phyloP scores from a whole-genome alignment of 306 rosid species.

The Vigna radiata region DNA sequence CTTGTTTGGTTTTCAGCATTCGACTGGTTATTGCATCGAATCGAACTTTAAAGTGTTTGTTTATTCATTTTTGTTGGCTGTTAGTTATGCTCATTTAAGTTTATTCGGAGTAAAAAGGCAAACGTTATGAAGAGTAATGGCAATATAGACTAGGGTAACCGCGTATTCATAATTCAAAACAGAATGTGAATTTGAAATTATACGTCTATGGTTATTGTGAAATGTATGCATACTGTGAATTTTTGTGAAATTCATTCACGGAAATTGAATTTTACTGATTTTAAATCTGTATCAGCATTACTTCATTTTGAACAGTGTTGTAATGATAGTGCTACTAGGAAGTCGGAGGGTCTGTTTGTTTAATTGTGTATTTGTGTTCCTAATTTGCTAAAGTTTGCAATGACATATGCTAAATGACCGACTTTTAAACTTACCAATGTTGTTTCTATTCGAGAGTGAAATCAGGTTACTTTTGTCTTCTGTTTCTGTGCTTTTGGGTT shows the following conservation, averaged over 20 bases:
- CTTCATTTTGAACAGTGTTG: background rate
- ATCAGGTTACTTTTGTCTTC: constrained; percentile 11
- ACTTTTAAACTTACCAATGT: background rate
- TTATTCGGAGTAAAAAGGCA: background rate
- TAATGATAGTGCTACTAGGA: constrained; percentile 16
- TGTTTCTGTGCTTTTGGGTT: background rate
- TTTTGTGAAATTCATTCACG: constrained; percentile 1
- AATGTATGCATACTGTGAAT: background rate
- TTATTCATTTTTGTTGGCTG: constrained; percentile 15
- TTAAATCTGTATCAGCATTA: background rate
- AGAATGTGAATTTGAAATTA: background rate
- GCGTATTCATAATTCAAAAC: background rate
- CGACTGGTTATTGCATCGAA: constrained; percentile 29
- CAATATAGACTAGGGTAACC: background rate
- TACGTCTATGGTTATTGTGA: background rate
- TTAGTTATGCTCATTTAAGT: background rate
- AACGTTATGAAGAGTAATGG: background rate
- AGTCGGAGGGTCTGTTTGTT: background rate
- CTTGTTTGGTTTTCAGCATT: background rate
- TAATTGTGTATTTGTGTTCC: constrained; percentile 18
- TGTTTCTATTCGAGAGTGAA: constrained; percentile 23
- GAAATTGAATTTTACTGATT: background rate
- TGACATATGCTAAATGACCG: background rate
- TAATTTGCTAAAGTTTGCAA: constrained; percentile 36
- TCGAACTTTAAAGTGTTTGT: constrained; percentile 17